Evolutionary conservation across 2,329 filamentous ascomycete genomes (phyloP).

Genomic region (Ascochyta koolunga): DNA sequence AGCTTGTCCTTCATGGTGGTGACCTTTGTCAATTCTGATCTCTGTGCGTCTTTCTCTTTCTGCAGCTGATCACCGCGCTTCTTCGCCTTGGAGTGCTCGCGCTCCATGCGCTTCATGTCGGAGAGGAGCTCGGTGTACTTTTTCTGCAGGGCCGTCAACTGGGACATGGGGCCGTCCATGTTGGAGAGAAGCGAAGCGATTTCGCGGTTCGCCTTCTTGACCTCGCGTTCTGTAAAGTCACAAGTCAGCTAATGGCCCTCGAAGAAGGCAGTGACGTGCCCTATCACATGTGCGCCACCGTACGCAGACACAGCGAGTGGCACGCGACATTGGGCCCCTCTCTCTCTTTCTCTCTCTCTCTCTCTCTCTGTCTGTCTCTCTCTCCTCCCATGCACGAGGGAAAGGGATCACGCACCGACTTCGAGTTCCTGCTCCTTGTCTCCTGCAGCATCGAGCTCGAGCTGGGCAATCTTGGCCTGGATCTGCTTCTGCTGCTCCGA

Average conservation of each 20-base stretch:
- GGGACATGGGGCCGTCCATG: constrained; percentile 90
- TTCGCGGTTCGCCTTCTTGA: constrained; percentile 91
- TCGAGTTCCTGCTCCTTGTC: constrained; percentile 96
- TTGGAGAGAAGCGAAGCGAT: constrained; percentile 81
- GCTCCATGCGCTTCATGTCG: constrained; percentile 94
- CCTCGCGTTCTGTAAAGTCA: constrained; percentile 75
- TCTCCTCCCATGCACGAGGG: background rate
- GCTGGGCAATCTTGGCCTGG: constrained; percentile 89
- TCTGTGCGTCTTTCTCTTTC: constrained; percentile 92
- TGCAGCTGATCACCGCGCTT: constrained; percentile 92
- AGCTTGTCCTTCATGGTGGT: constrained; percentile 92
- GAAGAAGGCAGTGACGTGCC: constrained; percentile 1
- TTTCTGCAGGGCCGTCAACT: constrained; percentile 87
- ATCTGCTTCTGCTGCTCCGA: constrained; percentile 91
- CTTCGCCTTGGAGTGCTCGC: constrained; percentile 94
- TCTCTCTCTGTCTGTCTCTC: too few species aligned
- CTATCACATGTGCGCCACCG: constrained; percentile 7
- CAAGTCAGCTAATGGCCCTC: constrained; percentile 33
- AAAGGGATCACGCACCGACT: constrained; percentile 68
- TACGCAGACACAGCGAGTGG: constrained; percentile 2
- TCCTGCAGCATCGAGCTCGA: constrained; percentile 90
- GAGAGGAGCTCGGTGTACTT: constrained; percentile 89
- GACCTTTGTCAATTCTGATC: constrained; percentile 88
- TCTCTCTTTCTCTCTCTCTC: constrained; percentile 6
- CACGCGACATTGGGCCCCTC: constrained; percentile 1